Base-by-base conservation (phyloP, 345 rosid species). In the Lepidium africanum region DNA sequence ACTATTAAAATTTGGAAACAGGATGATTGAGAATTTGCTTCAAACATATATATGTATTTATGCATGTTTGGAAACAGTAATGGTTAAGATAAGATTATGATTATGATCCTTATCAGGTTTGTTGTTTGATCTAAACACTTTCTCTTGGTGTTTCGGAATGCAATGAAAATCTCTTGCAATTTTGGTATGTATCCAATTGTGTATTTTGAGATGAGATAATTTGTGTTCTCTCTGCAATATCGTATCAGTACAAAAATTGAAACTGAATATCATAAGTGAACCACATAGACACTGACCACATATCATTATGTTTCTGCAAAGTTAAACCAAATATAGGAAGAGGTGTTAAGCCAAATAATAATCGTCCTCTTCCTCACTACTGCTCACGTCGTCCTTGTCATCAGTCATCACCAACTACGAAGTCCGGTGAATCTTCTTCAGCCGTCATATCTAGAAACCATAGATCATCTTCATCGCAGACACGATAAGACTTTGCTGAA, bases 1-100 rank as follows among this genome's bases (percentile, higher is more conserved):
- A 82, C 95, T 16, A 82, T 91, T 27, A 87, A 85, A 67, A 59
- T 94, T 73, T 94, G 99, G 99, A 63, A 69, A 70, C 99, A 94
- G 68, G 91, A 91, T 59, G 51, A 64, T 49, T 75, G 78, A 75
- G 47, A 10, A 19, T 7, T 40, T 30, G 4, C 15, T 17, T 42
- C 21, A 9, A 60, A 51, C 39, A 40, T 30, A 6, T 27, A 21
- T 27, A 27, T 16, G 33, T 17, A 15, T 6, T 9, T 36, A 16
- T 17, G 7, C 10, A 19, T 47, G 11, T 50, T 45, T 67, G 45
- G 45, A 17, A 66, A 66, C 42, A 17, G 40, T 5, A 51, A 51
- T 51, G 16, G 9, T 55, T 21, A 21, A 21, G 23, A 21, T 39
- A 8, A 30, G 42, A n/a, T 3, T 40, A 40, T 37, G 53, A n/a